Conservation (phyloP, 108 stramenopile species). For the Nitzschia inconspicua region DNA sequence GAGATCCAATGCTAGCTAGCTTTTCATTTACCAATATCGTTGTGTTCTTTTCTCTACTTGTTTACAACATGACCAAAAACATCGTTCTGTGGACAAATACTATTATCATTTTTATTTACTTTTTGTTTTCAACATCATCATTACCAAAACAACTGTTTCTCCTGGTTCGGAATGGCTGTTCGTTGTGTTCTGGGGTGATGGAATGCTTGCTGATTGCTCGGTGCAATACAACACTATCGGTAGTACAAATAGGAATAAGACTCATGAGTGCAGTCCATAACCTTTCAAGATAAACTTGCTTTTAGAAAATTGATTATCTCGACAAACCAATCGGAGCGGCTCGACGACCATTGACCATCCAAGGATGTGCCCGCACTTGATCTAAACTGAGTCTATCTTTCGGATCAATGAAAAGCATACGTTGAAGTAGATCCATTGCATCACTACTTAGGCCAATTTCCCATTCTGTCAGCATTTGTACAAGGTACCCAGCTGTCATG, state of each 20-base stretch:
- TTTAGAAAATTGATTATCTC: background rate
- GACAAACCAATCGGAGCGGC: conserved; percentile 18
- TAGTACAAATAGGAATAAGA: background rate
- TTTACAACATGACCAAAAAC: background rate
- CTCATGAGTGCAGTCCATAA: background rate
- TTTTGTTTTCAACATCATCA: too few species aligned
- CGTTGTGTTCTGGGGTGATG: background rate
- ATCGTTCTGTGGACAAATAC: too few species aligned
- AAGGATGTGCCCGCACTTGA: conserved; percentile 82
- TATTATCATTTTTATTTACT: too few species aligned
- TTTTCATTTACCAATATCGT: too few species aligned
- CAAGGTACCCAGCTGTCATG: conserved; percentile 78
- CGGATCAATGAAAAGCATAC: conserved; percentile 84
- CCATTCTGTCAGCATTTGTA: conserved; percentile 84
- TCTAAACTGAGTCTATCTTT: conserved; percentile 76
- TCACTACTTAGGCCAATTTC: conserved; percentile 61
- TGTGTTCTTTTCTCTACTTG: background rate
- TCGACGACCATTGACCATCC: conserved; percentile 54
- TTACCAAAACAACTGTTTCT: background rate
- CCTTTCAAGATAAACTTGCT: background rate
- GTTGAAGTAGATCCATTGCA: conserved; percentile 81
- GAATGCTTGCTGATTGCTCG: background rate
- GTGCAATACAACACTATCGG: background rate
- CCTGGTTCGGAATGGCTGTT: background rate
- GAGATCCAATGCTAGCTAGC: too few species aligned